Evolutionary conservation across 2,329 filamentous ascomycete species (phyloP), one percentile per base, ranked within the genome.

Genomic region (Fusarium xylarioides): DNA sequence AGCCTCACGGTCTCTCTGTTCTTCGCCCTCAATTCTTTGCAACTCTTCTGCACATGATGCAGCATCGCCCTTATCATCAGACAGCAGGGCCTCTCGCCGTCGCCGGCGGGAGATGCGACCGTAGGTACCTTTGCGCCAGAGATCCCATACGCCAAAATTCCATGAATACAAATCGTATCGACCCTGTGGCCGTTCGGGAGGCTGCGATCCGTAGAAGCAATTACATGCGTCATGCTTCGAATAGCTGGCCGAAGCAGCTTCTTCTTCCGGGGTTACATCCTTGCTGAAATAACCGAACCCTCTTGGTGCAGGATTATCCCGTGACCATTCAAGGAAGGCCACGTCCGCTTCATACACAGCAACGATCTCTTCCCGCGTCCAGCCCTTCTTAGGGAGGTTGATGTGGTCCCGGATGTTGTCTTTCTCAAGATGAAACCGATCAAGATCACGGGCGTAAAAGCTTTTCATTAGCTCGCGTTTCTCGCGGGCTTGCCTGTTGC

Each of bases 391-490:
- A 11, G 43, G 12, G 1, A 28, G 43, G 26, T 15, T 18, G 43
- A 46, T 21, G 7, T 28, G 43, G 26, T 46, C 43, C 4, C 19
- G 43, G 18, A 7, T 28, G 43, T 46, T 46, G 2, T 21, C 23
- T 26, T 46, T 0, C 19, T 28, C 23, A 4, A 28, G 0, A 9
- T 10, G 3, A 1, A 6, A 28, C 18, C 43, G 23, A 19, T 26
- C 23, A 19, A 1, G 1, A 46, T 28, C 23, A 11, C 2, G 7
- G 3, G 10, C 1, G 23, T 5, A 11, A 28, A 46, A 46, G 18
- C 23, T 46, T 46, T 46, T 8, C 5, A 28, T 21, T 11, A 46
- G 43, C 23, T 46, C 23, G 26, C 5, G 43, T 21, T 46, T 46
- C 23, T 46, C 43, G 11, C 43, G 43, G 23, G 23, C 43, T 4